Conservation (phyloP, 345 rosid species). For the Bruguiera parviflora region DNA sequence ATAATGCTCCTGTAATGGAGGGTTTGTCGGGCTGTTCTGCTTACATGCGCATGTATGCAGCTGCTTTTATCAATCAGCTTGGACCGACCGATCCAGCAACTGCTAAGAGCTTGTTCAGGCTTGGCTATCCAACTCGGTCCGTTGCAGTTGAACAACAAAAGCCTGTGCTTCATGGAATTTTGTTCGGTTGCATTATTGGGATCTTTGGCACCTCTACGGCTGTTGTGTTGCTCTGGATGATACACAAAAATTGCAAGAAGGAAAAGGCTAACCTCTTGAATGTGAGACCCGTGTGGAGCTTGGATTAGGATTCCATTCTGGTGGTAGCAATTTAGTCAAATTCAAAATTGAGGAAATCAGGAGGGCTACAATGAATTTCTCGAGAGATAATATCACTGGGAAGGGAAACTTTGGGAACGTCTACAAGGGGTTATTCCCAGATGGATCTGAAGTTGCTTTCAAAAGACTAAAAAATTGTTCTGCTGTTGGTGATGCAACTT, state of each 20-base stretch:
- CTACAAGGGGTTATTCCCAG: constrained; percentile 31
- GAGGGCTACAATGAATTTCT: constrained; percentile 34
- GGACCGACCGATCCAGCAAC: constrained; percentile 37
- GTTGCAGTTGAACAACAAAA: not conserved
- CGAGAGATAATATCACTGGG: constrained; percentile 31
- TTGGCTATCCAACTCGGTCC: not conserved
- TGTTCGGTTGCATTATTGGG: constrained; percentile 32
- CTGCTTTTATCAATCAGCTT: constrained; percentile 30
- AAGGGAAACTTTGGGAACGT: constrained; percentile 39
- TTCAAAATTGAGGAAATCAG: constrained; percentile 29
- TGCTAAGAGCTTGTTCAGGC: constrained; percentile 35
- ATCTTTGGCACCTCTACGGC: constrained; percentile 19
- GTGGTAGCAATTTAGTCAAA: constrained; percentile 19
- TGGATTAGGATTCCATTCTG: constrained; percentile 7
- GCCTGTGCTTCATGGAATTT: constrained; percentile 15
- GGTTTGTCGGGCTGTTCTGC: constrained; percentile 28
- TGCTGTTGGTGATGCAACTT: constrained; percentile 28
- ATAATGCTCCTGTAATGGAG: not conserved
- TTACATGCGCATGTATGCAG: constrained; percentile 31
- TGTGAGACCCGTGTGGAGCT: constrained; percentile 18
- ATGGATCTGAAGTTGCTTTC: constrained; percentile 38
- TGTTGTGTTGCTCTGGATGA: constrained; percentile 19
- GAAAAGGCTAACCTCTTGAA: not conserved
- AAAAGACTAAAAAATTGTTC: constrained; percentile 46
- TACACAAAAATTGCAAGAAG: not conserved